These are phyloP conservation scores for barley (Hordeum vulgare) DNA, from an alignment of 176 grass and related monocot species.

Conservation along the genomic window DNA sequence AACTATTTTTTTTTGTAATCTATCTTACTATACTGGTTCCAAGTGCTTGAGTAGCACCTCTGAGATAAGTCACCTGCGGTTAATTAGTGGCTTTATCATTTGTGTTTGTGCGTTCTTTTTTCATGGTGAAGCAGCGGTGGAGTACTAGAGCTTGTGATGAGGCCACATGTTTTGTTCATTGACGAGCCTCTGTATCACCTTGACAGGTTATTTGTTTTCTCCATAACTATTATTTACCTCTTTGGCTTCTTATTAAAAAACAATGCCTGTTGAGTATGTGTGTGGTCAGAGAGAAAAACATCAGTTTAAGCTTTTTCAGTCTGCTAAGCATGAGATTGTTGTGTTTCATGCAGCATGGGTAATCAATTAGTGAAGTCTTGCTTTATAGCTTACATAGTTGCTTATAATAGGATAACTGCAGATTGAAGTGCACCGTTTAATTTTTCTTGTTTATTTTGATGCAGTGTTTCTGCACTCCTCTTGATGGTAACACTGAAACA, in stretches of 20 bases:
- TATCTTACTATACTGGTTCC: too few species aligned
- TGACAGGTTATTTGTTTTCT: slow-evolving; percentile 54
- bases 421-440: not conserved
- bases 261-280: too few species aligned
- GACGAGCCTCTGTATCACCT: slow-evolving; percentile 89
- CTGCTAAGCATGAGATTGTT: not conserved
- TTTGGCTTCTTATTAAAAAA: not conserved
- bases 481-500: slow-evolving; percentile 97
- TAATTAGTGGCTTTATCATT: too few species aligned
- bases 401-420: not conserved
- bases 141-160: slow-evolving; percentile 88
- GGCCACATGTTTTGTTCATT: slow-evolving; percentile 82
- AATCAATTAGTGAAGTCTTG: not conserved
- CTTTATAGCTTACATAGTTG: not conserved
- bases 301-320: not conserved
- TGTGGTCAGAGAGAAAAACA: too few species aligned
- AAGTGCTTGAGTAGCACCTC: too few species aligned
- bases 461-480: slow-evolving; percentile 88
- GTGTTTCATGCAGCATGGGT: not conserved
- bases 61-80: too few species aligned
- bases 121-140: too few species aligned
- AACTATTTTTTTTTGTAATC: too few species aligned
- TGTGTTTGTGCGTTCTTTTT: too few species aligned
- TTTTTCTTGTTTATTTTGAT: slow-evolving; percentile 6
- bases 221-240: not conserved